Base-by-base conservation (phyloP, 179 eudicot species). In the Vitellaria paradoxa region DNA sequence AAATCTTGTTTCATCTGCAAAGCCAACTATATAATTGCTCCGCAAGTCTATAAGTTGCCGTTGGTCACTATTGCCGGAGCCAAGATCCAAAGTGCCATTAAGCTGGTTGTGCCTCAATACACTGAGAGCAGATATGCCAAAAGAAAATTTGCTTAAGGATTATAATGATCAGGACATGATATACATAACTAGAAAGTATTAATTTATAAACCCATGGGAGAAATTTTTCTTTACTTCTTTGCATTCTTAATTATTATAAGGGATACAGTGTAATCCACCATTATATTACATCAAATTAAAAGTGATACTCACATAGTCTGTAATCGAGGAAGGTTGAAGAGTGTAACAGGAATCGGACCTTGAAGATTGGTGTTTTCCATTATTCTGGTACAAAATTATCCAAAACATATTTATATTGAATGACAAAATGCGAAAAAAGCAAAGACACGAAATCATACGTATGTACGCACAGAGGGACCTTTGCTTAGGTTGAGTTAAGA, bases 361-460 rank as follows among this genome's bases (percentile, higher is more conserved):
- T 73, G 77, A 60, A 91, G 77, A 47, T 72, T 67, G 59, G 86
- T 88, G 69, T 78, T 70, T 42, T 83, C 82, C 94, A 90, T 89
- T 53, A 46, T 57, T 79, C 94, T 88, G 89, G 49, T 57, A 57
- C 52, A 80, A 57, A 12, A 20, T 26, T 17, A 11, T n/a, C 46
- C 55, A 60, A n/a, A 20, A 20, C 9, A 23, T 9, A 18, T 42
- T 20, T 52, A 52, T 52, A 52, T 11, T 14, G 15, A 3, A 11
- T 52, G 56, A 52, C 7, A 37, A 37, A 37, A 9, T 52, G 55
- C 55, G 3, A 52, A 14, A 52, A 52, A 11, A 42, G 45, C 45
- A 42, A 5, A 42, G 56, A 52, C 17, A 52, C 56, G 3, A 52
- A 52, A 52, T 3, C 12, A 11, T 52, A 3, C 13, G 4, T 14